These are phyloP conservation scores for Rhododendron henanense DNA, from an alignment of 148 eudicot species.

Conservation along the genomic window DNA sequence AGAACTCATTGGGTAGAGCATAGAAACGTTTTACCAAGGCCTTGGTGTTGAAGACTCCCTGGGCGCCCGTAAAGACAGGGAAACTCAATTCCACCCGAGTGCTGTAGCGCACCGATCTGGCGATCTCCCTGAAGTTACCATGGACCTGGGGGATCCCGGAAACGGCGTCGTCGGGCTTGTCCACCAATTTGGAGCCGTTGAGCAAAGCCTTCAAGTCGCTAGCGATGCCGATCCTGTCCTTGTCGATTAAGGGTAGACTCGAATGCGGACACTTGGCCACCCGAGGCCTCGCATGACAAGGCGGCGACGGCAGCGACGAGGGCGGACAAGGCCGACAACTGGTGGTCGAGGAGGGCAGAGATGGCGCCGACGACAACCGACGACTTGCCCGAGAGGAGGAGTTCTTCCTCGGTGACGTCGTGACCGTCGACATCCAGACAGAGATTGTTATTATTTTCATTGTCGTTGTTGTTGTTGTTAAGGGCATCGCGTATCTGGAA, in stretches of 20 bases:
- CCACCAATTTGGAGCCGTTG: constrained; percentile 73
- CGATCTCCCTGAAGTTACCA: constrained; percentile 55
- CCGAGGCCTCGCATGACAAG: constrained; percentile 60
- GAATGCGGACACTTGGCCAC: constrained; percentile 40
- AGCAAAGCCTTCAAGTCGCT: constrained; percentile 72
- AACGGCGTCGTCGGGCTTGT: too few relatives aligned
- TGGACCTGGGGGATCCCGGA: constrained; percentile 47
- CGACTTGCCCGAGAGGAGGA: too few relatives aligned
- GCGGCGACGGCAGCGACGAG: too few relatives aligned
- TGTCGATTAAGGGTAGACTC: constrained; percentile 50
- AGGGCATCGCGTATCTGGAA: too few relatives aligned
- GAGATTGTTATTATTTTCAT: too few relatives aligned
- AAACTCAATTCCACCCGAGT: constrained; percentile 53
- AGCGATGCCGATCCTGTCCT: constrained; percentile 69
- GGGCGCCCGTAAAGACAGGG: constrained; percentile 9
- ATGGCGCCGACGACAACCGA: too few relatives aligned
- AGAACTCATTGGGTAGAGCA: constrained; percentile 22
- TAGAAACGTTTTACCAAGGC: constrained; percentile 22
- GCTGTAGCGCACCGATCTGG: constrained; percentile 45
- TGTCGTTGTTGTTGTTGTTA: too few relatives aligned
- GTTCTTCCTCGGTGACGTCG: too few relatives aligned
- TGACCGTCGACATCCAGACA: too few relatives aligned
- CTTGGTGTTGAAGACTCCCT: background rate
- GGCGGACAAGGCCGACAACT: too few relatives aligned
- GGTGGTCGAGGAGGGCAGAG: too few relatives aligned